A percentile compares a stretch with the other conserved stretches of the same genome.
These are phyloP conservation scores for Colletotrichum sp. DNA, from an alignment of 2,329 filamentous ascomycete genomes.

Conservation along the genomic window DNA sequence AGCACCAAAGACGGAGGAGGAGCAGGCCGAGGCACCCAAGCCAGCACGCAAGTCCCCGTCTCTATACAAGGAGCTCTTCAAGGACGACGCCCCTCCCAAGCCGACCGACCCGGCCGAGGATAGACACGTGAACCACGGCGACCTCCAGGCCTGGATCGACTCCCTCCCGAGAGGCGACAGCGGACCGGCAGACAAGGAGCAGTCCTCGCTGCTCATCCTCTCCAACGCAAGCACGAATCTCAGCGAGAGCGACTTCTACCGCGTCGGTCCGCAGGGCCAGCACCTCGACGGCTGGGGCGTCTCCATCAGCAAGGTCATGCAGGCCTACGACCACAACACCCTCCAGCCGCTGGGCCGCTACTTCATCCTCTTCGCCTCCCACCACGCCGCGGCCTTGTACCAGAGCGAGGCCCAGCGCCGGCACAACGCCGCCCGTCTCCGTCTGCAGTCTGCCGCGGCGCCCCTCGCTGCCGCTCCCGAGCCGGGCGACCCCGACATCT, in stretches of 20 bases:
- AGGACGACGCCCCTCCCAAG: neutral
- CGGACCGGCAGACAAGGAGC: neutral
- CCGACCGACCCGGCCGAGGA: neutral
- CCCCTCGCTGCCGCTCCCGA: slow-evolving; percentile 45
- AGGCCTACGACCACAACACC: slow-evolving; percentile 67
- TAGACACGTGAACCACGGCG: slow-evolving; percentile 3
- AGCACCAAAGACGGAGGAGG: neutral
- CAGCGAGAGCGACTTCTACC: slow-evolving; percentile 72
- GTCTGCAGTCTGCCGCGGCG: slow-evolving; percentile 32
- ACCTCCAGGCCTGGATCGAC: slow-evolving; percentile 19
- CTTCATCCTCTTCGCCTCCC: slow-evolving; percentile 70
- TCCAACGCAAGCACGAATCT: slow-evolving; percentile 64
- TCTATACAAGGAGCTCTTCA: slow-evolving; percentile 14
- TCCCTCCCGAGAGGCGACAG: neutral
- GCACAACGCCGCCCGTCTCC: slow-evolving; percentile 36
- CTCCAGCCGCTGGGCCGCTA: slow-evolving; percentile 70
- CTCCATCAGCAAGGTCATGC: slow-evolving; percentile 68
- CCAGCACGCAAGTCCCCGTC: neutral
- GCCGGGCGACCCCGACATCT: slow-evolving; percentile 48
- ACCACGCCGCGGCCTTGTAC: slow-evolving; percentile 66
- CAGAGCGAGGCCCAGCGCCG: slow-evolving; percentile 53
- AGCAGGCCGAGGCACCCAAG: neutral
- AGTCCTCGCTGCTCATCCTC: slow-evolving; percentile 56
- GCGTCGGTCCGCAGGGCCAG: slow-evolving; percentile 64
- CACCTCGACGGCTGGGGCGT: slow-evolving; percentile 73